Evolutionary conservation across 2,329 filamentous ascomycete species (phyloP).

Genomic region (Verticillium dahliae): DNA sequence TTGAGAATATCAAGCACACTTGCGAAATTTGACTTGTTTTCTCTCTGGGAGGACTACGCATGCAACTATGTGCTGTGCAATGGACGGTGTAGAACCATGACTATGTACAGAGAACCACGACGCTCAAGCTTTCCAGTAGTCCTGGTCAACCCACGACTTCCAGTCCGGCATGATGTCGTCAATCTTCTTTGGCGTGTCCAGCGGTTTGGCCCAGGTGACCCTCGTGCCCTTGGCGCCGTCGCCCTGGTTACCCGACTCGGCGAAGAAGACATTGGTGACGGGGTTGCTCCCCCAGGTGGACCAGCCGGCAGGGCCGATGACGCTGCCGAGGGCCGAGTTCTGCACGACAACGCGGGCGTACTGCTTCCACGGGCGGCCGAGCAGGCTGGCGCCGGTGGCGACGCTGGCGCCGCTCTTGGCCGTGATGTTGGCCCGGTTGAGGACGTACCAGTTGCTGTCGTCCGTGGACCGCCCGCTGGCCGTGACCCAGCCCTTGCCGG

Average conservation of each 20-base stretch:
- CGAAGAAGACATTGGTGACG: conserved; percentile 47
- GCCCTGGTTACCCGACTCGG: conserved; percentile 54
- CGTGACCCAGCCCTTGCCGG: conserved; percentile 31
- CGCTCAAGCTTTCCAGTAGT: conserved; percentile 5
- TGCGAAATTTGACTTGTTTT: background rate
- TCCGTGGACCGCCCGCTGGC: conserved; percentile 34
- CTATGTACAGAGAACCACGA: background rate
- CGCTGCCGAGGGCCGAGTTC: conserved; percentile 39
- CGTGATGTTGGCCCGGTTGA: conserved; percentile 34
- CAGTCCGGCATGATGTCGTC: conserved; percentile 4
- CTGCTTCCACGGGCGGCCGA: conserved; percentile 40
- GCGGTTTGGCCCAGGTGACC: conserved; percentile 32
- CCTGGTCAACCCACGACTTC: conserved; percentile 7
- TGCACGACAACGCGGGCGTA: conserved; percentile 43
- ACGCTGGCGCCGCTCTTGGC: conserved; percentile 30
- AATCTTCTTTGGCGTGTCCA: conserved; percentile 27
- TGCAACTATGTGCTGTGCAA: too few species aligned
- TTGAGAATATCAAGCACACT: background rate
- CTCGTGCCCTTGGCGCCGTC: conserved; percentile 46
- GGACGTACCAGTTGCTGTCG: conserved; percentile 36
- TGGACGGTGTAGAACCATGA: too few species aligned
- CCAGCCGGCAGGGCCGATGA: conserved; percentile 57
- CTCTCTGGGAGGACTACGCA: too few species aligned
- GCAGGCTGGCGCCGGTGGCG: conserved; percentile 31
- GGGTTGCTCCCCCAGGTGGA: conserved; percentile 42